phyloP scores from a whole-genome alignment of 108 stramenopile genomes.

The Seminavis robusta region DNA sequence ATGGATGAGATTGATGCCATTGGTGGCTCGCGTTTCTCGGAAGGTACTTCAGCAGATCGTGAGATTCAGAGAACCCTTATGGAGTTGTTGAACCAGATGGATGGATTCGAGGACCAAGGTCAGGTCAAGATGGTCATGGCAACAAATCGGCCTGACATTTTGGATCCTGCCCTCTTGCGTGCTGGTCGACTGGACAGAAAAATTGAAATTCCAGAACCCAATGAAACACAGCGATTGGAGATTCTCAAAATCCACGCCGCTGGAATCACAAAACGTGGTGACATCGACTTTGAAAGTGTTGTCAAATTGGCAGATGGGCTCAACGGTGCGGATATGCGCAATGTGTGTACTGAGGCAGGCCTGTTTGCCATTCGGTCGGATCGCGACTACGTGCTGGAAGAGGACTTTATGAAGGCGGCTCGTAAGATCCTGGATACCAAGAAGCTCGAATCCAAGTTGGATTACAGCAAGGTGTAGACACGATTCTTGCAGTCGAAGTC shows the following conservation, averaged over 20 bases:
- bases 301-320: conserved; percentile 97
- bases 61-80: conserved; percentile 99
- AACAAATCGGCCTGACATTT: conserved; percentile 98
- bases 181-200: conserved; percentile 99
- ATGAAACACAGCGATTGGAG: conserved; percentile 94
- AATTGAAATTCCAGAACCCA: conserved; percentile 99
- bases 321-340: conserved; percentile 98
- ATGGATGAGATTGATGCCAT: conserved; percentile 99
- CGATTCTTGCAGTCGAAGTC: neutral
- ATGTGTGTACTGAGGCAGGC: conserved; percentile 98
- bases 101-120: conserved; percentile 96
- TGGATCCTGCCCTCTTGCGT: conserved; percentile 97
- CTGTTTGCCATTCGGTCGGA: conserved; percentile 97
- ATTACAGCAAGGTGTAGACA: conserved; percentile 95
- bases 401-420: conserved; percentile 99
- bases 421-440: conserved; percentile 98
- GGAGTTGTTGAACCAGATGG: conserved; percentile 99
- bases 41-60: conserved; percentile 95
- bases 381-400: conserved; percentile 95
- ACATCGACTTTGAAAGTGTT: conserved; percentile 96
- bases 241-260: conserved; percentile 97
- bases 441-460: conserved; percentile 98
- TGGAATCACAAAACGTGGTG: conserved; percentile 92
- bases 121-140: conserved; percentile 99
- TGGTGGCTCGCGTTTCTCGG: conserved; percentile 94